These are phyloP conservation scores for Delonix regia DNA, from an alignment of 306 rosid species.

Conservation along the genomic window DNA sequence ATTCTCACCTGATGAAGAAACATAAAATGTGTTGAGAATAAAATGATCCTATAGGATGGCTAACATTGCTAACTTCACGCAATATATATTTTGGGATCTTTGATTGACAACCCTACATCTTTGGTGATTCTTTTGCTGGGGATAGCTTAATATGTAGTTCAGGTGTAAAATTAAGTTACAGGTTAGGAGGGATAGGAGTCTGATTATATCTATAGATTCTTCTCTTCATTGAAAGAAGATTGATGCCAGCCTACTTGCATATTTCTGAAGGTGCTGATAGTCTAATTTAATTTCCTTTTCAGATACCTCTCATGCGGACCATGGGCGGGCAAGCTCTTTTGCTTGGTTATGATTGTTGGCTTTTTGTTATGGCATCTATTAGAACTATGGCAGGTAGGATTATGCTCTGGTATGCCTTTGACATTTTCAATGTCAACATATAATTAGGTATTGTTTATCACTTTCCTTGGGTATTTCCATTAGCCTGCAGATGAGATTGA, in stretches of 20 bases:
- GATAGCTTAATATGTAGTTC: constrained; percentile 2
- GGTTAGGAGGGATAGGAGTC: constrained; percentile 8
- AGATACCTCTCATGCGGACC: constrained; percentile 88
- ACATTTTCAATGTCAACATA: not conserved
- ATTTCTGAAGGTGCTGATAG: constrained; percentile 23
- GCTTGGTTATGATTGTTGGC: constrained; percentile 85
- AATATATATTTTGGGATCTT: constrained; percentile 8
- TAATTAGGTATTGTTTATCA: not conserved
- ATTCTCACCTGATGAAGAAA: no score
- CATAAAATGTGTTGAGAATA: no score
- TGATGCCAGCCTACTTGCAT: constrained; percentile 7
- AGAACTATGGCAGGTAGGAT: constrained; percentile 70
- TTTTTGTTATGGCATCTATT: constrained; percentile 74
- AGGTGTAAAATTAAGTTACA: not conserved
- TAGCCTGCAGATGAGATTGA: constrained; percentile 76
- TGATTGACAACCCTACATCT: not conserved
- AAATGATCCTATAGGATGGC: no score
- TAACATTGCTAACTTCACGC: no score
- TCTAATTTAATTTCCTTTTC: constrained; percentile 32
- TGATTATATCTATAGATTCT: not conserved
- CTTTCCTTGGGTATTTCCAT: constrained; percentile 21
- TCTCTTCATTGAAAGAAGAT: constrained; percentile 8
- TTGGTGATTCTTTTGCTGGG: not conserved
- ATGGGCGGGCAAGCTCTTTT: constrained; percentile 91
- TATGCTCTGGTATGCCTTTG: constrained; percentile 22